A percentile compares a stretch with the other conserved stretches of the same genome.
phyloP scores from a whole-genome alignment of 2,329 filamentous ascomycete genomes.

The Kalaharituber pfeilii region DNA sequence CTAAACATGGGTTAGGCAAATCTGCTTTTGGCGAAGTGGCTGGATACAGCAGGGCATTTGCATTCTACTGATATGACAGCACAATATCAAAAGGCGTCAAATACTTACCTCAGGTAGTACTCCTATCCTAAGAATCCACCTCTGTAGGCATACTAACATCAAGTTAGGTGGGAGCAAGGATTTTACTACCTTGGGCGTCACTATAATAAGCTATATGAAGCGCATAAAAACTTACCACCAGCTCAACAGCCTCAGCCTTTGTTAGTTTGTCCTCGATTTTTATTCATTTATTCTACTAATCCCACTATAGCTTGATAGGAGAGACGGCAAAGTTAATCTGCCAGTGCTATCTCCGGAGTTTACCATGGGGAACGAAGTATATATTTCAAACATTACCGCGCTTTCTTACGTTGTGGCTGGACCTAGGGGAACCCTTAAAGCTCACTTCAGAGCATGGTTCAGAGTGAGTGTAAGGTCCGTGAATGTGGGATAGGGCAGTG shows the following conservation, averaged over 20 bases:
- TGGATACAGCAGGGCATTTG: constrained; percentile 85
- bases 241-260: constrained; percentile 62
- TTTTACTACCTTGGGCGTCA: constrained; percentile 94
- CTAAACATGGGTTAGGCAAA: constrained; percentile 55
- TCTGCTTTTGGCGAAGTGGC: constrained; percentile 86
- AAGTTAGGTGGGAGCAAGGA: constrained; percentile 82
- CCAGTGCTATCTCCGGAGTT: constrained; percentile 77
- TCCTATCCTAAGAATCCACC: neutral
- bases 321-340: constrained; percentile 78
- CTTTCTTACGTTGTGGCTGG: constrained; percentile 82
- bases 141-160: no score
- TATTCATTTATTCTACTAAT: constrained; percentile 3
- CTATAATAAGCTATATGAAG: constrained; percentile 90
- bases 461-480: neutral
- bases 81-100: constrained; percentile 70
- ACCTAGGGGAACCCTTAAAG: constrained; percentile 62
- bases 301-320: constrained; percentile 44
- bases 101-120: constrained; percentile 28
- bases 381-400: constrained; percentile 88
- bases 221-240: constrained; percentile 58
- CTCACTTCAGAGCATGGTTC: constrained; percentile 33
- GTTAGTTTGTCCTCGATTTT: constrained; percentile 22
- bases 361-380: constrained; percentile 83
- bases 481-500: no score
- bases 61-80: constrained; percentile 61